A percentile compares a stretch with the other conserved stretches of the same genome.
These are phyloP conservation scores for Berkeleyomyces rouxiae DNA, from an alignment of 2,329 filamentous ascomycete species.

Conservation along the genomic window DNA sequence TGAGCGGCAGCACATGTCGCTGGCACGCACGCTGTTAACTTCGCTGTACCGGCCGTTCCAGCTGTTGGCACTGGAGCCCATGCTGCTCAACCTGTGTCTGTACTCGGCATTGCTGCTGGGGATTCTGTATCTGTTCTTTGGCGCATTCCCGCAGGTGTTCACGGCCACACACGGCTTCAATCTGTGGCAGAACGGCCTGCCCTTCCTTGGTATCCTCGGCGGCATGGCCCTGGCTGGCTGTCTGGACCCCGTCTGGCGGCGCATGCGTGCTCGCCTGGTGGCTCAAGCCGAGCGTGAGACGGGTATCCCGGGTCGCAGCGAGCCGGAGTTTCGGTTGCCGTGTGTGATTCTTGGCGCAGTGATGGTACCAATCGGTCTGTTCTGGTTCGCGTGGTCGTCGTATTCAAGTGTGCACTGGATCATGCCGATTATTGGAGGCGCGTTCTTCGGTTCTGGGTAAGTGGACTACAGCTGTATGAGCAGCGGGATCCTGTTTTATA, in stretches of 20 bases:
- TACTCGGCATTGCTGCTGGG: conserved; percentile 75
- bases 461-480: conserved; percentile 20
- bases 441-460: conserved; percentile 54
- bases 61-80: conserved; percentile 65
- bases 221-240: conserved; percentile 50
- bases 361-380: conserved; percentile 64
- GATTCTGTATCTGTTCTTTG: conserved; percentile 81
- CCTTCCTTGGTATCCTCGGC: conserved; percentile 55
- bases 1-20: conserved; percentile 54
- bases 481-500: not conserved
- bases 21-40: conserved; percentile 40
- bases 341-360: conserved; percentile 58
- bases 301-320: conserved; percentile 39
- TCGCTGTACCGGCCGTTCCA: conserved; percentile 58
- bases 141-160: conserved; percentile 73
- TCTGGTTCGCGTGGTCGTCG: conserved; percentile 80
- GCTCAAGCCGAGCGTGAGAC: conserved; percentile 31
- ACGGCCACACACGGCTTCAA: conserved; percentile 56
- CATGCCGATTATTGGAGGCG: conserved; percentile 55
- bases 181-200: conserved; percentile 62
- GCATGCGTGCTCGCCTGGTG: conserved; percentile 41
- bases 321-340: conserved; percentile 77
- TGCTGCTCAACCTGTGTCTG: conserved; percentile 68
- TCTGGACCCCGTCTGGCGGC: conserved; percentile 50
- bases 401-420: conserved; percentile 62